Conservation (phyloP, 331 rosid genomes). For the Quercus phellos region DNA sequence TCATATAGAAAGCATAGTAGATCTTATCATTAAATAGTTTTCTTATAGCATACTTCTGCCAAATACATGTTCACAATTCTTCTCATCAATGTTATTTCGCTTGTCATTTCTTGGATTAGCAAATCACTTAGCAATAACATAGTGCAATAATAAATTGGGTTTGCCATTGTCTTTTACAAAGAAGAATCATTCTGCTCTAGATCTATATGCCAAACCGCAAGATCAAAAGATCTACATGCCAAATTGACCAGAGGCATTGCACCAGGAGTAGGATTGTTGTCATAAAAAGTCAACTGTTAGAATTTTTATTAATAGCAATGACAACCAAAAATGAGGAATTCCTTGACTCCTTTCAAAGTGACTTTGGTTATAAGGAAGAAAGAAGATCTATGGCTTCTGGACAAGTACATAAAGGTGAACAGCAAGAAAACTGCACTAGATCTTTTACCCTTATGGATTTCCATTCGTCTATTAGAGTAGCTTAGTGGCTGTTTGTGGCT, state of each 20-base stretch:
- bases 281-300: not conserved
- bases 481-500: no score
- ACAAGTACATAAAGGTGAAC: not conserved
- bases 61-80: not conserved
- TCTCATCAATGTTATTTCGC: not conserved
- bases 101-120: not conserved
- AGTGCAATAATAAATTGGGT: not conserved
- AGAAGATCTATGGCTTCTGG: not conserved
- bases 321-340: not conserved
- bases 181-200: not conserved
- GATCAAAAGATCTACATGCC: not conserved
- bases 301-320: not conserved
- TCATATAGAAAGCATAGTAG: not conserved
- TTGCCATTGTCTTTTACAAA: not conserved
- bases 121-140: not conserved
- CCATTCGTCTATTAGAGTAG: no score
- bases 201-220: not conserved
- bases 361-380: not conserved
- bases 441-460: not conserved
- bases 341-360: not conserved
- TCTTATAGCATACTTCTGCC: not conserved
- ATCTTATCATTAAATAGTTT: not conserved
- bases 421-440: not conserved
- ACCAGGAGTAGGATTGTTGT: not conserved
- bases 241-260: not conserved